A percentile compares a stretch with the other conserved stretches of the same genome.
These are phyloP conservation scores for Thelonectria discophora DNA, from an alignment of 2,329 filamentous ascomycete genomes.

Conservation along the genomic window DNA sequence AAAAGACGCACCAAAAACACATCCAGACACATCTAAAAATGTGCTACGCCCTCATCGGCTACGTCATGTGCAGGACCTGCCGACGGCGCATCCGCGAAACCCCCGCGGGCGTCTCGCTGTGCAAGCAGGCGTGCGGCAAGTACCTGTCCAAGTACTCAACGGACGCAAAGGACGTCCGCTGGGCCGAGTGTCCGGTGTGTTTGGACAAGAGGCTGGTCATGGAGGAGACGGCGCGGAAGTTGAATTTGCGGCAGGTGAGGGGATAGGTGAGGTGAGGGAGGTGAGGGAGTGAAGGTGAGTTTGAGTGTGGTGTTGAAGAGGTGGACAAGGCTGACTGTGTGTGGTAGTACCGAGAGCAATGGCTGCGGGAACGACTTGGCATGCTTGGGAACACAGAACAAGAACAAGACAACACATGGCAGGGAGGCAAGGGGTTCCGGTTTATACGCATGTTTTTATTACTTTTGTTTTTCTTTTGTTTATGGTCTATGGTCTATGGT, in stretches of 20 bases:
- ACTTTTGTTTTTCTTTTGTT: not conserved
- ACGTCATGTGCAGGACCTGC: constrained; percentile 36
- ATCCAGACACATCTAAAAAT: constrained; percentile 22
- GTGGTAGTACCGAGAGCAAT: too few species aligned
- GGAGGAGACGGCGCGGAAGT: constrained; percentile 30
- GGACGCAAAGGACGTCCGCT: constrained; percentile 18
- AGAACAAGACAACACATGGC: too few species aligned
- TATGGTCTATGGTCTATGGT: too few species aligned
- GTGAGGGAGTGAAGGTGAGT: constrained; percentile 6
- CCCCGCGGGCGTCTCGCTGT: constrained; percentile 37
- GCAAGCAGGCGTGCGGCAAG: constrained; percentile 39
- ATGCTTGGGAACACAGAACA: not conserved
- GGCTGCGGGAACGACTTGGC: too few species aligned
- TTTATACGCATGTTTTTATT: constrained; percentile 8
- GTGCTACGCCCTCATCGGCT: constrained; percentile 40
- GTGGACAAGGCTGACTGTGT: too few species aligned
- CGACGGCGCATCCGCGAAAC: constrained; percentile 38
- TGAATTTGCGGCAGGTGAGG: constrained; percentile 25
- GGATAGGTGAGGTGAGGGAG: not conserved
- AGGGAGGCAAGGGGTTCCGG: not conserved
- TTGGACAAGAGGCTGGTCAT: constrained; percentile 35
- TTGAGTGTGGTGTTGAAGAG: not conserved
- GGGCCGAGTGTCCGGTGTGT: constrained; percentile 40
- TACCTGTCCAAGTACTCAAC: constrained; percentile 40
- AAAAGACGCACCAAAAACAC: too few species aligned